Evolutionary conservation across 805 yeast species (phyloP), one percentile per base, ranked within the genome.

Genomic region (Metschnikowia reukaufii): DNA sequence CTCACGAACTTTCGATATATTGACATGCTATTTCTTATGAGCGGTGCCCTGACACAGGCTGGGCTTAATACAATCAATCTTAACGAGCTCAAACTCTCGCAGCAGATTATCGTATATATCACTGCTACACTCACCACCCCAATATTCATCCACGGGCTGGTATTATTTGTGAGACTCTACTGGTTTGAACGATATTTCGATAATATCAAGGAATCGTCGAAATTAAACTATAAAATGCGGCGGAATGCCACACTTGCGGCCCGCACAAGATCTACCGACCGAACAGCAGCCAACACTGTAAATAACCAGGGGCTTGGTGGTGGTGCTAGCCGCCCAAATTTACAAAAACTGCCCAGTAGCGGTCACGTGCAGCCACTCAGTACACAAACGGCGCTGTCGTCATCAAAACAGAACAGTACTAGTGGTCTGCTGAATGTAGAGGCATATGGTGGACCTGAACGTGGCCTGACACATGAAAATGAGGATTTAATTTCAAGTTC

Each of bases 141-240:
- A 1, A 87, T 94, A 17, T 84, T 85, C 61, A 88, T 95, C 44
- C 96, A 94, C 63, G 81, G 96, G 0, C 76, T 79, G 1, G 70
- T 94, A 30, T 83, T 89, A 7, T 81, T 88, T 51, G 70, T 91
- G 8, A 77, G 99, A 42, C 70, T 94, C 38, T 88, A 87, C 63
- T 87, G 96, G 88, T 94, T 88, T 66, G 96, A 90, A 63, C 79
- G 88, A 54, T 78, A 84, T 56, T 89, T 94, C 65, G 92, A 88
- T 61, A 81, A 84, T 55, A 91, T 94, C 63, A 84, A 84, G 51
- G 80, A 75, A 49, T 76, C 77, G 44, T 88, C 97, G n/a, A 87
- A 86, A 59, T 62, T 80, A 49, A 86, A 91, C 62, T 86, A 83
- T 64, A 80, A 81, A 60, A 82, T 90, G 86, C 80, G 99, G 58